phyloP scores from a whole-genome alignment of 2,329 filamentous ascomycete species.

The Cercospora sp. region DNA sequence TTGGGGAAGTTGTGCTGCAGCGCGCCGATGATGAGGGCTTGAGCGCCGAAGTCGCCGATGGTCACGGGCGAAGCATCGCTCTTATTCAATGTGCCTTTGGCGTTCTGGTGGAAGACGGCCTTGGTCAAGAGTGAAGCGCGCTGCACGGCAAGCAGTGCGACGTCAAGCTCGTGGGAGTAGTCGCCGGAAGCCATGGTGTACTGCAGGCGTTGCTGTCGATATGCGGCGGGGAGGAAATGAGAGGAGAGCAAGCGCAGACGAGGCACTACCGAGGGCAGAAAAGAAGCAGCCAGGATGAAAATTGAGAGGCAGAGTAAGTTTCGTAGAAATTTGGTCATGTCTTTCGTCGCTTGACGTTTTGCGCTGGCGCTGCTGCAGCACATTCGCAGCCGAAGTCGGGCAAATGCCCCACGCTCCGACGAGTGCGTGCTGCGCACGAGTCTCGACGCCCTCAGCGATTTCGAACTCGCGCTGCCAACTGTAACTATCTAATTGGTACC shows the following conservation, averaged over 20 bases:
- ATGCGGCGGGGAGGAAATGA: conserved; percentile 31
- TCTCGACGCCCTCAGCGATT: not conserved
- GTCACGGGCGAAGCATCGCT: conserved; percentile 96
- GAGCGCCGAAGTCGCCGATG: conserved; percentile 95
- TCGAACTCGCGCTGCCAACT: not conserved
- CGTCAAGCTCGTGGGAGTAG: conserved; percentile 76
- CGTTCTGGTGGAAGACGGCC: conserved; percentile 79
- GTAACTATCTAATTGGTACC: not conserved
- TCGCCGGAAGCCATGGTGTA: conserved; percentile 46
- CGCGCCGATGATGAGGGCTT: conserved; percentile 91
- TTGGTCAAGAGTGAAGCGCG: conserved; percentile 75
- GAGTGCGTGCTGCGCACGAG: not conserved
- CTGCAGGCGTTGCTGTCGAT: conserved; percentile 8
- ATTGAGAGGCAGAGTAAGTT: conserved; percentile 26
- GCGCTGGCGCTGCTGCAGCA: not conserved
- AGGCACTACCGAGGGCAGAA: conserved; percentile 45
- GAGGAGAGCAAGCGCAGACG: conserved; percentile 45
- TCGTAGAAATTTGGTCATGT: conserved; percentile 5
- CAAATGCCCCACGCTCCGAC: not conserved
- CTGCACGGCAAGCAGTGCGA: conserved; percentile 87
- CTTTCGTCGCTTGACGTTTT: not conserved
- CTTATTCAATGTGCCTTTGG: conserved; percentile 92
- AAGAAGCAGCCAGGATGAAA: conserved; percentile 46
- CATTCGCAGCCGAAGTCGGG: conserved; percentile 8
- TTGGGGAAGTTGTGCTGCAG: conserved; percentile 85